Conservation (phyloP, 345 rosid species). For the Moricandia moricandioides region DNA sequence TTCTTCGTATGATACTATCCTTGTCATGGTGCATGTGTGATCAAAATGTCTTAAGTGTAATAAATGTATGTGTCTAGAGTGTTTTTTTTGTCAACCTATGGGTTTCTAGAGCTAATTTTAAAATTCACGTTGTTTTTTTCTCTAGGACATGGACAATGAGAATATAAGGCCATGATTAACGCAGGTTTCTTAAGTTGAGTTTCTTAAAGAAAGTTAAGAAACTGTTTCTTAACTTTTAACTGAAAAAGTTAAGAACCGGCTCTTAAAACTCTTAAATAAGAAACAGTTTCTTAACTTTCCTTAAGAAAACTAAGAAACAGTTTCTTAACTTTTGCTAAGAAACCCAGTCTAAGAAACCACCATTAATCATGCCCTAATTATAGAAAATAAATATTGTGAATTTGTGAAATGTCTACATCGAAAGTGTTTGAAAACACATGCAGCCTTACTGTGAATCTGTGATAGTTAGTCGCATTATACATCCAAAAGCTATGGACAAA, state of each 20-base stretch:
- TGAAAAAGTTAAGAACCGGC: too few relatives aligned
- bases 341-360: too few relatives aligned
- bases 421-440: slow-evolving; percentile 28
- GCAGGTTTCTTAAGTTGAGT: too few relatives aligned
- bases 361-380: too few relatives aligned
- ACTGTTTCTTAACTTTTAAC: too few relatives aligned
- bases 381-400: not conserved
- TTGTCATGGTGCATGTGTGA: not conserved
- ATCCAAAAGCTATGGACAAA: slow-evolving; percentile 35
- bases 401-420: slow-evolving; percentile 33
- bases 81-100: not conserved
- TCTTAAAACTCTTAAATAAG: too few relatives aligned
- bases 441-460: slow-evolving; percentile 32
- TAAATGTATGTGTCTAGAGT: not conserved
- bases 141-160: slow-evolving; percentile 14
- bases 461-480: slow-evolving; percentile 35
- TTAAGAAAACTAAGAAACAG: too few relatives aligned
- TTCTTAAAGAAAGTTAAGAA: too few relatives aligned
- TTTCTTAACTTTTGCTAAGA: too few relatives aligned
- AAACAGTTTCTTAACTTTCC: too few relatives aligned
- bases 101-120: not conserved
- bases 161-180: too few relatives aligned
- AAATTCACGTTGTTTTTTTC: not conserved
- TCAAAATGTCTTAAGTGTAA: not conserved
- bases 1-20: not conserved